Evolutionary conservation across 1,139 yeast species (phyloP).

Genomic region (Yamadazyma sp.): DNA sequence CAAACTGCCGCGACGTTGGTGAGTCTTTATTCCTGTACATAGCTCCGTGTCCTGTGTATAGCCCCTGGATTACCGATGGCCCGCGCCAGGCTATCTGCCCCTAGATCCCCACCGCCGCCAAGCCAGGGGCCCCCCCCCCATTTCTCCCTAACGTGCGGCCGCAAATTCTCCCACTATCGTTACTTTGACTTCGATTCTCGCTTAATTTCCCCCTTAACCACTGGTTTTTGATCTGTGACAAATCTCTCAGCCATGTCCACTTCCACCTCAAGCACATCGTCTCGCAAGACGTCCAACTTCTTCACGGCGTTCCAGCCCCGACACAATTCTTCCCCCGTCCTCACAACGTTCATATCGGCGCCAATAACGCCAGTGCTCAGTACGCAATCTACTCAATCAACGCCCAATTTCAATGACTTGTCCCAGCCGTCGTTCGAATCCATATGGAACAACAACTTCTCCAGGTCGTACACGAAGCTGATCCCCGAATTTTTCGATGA

Average conservation of each 20-base stretch:
- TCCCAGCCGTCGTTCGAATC: constrained; percentile 8
- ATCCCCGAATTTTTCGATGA: constrained; percentile 10
- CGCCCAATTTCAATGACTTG: constrained; percentile 17
- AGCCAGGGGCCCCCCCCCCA: no score
- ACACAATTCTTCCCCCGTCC: constrained; percentile 12
- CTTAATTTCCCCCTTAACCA: background rate
- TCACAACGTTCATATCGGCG: constrained; percentile 14
- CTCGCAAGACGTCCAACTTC: constrained; percentile 19
- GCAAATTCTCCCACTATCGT: no score
- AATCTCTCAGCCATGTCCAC: constrained; percentile 11
- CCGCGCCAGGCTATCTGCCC: no score
- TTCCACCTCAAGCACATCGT: constrained; percentile 11
- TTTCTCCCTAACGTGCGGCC: background rate
- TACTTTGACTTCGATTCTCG: background rate
- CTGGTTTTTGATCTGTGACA: constrained; percentile 6
- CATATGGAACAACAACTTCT: constrained; percentile 12
- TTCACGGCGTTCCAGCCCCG: constrained; percentile 13
- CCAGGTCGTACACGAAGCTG: constrained; percentile 8
- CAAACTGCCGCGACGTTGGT: no score
- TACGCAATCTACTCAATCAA: constrained; percentile 10
- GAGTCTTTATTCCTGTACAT: background rate
- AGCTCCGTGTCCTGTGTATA: background rate
- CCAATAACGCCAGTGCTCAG: constrained; percentile 17
- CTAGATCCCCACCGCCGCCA: no score
- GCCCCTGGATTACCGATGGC: no score